A percentile compares a stretch with the other conserved stretches of the same genome.
Evolutionary conservation across 305 asterid species (phyloP).

Genomic region (Stenogyne calaminthoides): DNA sequence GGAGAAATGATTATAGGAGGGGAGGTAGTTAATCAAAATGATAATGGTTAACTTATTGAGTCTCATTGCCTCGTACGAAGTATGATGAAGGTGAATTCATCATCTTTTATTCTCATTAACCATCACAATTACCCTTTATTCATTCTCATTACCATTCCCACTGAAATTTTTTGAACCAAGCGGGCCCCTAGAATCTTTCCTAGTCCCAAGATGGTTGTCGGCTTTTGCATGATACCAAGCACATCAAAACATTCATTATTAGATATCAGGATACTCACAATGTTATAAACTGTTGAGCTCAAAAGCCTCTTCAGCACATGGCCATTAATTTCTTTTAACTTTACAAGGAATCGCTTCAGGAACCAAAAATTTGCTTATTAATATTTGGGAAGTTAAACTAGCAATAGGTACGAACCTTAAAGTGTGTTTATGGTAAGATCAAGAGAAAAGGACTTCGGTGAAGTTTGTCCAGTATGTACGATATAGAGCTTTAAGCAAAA

Average conservation of each 20-base stretch:
- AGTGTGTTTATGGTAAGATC: not conserved
- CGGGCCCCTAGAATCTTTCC: not conserved
- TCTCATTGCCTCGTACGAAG: too few species aligned
- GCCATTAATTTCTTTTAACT: conserved; percentile 9
- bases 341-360: conserved; percentile 1
- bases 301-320: conserved; percentile 15
- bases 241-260: not conserved
- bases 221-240: conserved; percentile 9
- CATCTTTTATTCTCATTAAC: too few species aligned
- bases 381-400: not conserved
- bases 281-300: not conserved
- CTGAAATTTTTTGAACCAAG: too few species aligned
- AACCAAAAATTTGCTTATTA: not conserved
- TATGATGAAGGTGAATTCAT: too few species aligned
- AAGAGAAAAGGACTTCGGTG: not conserved
- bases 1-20: too few species aligned
- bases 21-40: too few species aligned
- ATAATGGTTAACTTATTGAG: too few species aligned
- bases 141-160: too few species aligned
- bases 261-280: not conserved
- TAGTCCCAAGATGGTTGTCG: not conserved
- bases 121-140: too few species aligned
- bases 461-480: not conserved
- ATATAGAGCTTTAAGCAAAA: not conserved
- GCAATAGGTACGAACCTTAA: not conserved